Conservation (phyloP, 1,139 yeast genomes). For the Hemisphaericaspora xylanilytica region DNA sequence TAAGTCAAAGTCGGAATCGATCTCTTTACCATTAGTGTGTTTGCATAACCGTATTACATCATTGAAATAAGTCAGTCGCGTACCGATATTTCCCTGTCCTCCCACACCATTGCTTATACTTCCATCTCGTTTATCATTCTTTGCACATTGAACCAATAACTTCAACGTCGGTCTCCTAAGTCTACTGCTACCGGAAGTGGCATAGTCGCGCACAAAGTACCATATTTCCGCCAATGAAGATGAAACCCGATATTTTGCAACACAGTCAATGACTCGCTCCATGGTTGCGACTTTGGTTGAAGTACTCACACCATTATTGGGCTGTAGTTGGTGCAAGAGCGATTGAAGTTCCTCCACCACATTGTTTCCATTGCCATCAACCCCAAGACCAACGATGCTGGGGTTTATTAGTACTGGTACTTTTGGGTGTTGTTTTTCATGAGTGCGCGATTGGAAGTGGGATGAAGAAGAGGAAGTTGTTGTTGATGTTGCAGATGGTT, state of each 20-base stretch:
- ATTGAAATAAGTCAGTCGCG: conserved; percentile 55
- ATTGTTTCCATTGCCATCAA: neutral
- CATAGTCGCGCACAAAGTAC: conserved; percentile 63
- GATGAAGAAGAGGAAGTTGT: neutral
- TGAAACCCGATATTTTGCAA: conserved; percentile 53
- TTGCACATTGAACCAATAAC: conserved; percentile 56
- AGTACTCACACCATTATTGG: conserved; percentile 35
- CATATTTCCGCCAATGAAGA: conserved; percentile 67
- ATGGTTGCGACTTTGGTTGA: conserved; percentile 51
- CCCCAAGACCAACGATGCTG: conserved; percentile 61
- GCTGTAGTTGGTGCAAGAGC: conserved; percentile 37
- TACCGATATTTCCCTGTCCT: conserved; percentile 25
- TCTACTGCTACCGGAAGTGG: conserved; percentile 25
- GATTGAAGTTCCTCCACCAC: conserved; percentile 40
- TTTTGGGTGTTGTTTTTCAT: conserved; percentile 14
- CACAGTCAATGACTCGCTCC: conserved; percentile 45
- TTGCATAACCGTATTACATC: conserved; percentile 53
- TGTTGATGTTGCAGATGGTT: conserved; percentile 21
- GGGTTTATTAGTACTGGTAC: conserved; percentile 52
- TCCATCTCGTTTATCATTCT: conserved; percentile 45
- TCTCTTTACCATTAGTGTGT: conserved; percentile 5
- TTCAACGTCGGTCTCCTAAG: conserved; percentile 55
- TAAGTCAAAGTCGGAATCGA: conserved; percentile 54
- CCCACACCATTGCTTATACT: neutral
- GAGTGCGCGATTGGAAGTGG: neutral